These are phyloP conservation scores for Ophiocordyceps camponoti-rufipedis DNA, from an alignment of 2,329 filamentous ascomycete species.

Conservation along the genomic window DNA sequence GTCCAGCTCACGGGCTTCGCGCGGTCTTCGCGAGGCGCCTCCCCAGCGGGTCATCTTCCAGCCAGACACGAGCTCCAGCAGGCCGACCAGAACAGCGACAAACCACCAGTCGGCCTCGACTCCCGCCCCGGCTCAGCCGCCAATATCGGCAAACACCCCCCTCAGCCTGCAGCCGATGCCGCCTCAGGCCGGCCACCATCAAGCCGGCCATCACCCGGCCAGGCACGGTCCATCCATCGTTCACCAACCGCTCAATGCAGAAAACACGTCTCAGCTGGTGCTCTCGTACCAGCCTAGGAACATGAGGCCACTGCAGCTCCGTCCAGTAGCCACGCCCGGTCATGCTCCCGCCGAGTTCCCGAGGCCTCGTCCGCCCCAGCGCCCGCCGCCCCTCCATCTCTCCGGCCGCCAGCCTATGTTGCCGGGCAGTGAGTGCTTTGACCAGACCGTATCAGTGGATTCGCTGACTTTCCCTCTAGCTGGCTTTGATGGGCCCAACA, in stretches of 20 bases:
- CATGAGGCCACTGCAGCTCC: conserved; percentile 45
- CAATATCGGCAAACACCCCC: conserved; percentile 14
- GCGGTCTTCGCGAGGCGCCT: conserved; percentile 63
- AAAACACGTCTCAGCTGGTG: conserved; percentile 40
- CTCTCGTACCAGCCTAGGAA: conserved; percentile 51
- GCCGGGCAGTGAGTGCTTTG: conserved; percentile 39
- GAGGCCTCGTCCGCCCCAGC: conserved; percentile 23
- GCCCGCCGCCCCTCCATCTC: conserved; percentile 10
- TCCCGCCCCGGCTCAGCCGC: conserved; percentile 6
- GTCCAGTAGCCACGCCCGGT: conserved; percentile 56
- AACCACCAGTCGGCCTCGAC: conserved; percentile 19
- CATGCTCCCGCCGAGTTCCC: conserved; percentile 52
- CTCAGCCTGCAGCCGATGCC: conserved; percentile 12
- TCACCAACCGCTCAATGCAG: conserved; percentile 35
- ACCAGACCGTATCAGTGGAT: no score
- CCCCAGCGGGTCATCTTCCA: conserved; percentile 73
- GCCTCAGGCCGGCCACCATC: conserved; percentile 8
- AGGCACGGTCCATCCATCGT: conserved; percentile 24
- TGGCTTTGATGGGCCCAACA: conserved; percentile 64
- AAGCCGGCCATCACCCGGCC: conserved; percentile 5
- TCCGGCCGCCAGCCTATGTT: conserved; percentile 26
- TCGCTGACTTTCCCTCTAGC: conserved; percentile 10
- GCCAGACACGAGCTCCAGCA: conserved; percentile 50
- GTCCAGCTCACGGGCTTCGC: conserved; percentile 37
- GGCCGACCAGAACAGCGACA: conserved; percentile 42